phyloP scores from a whole-genome alignment of 352 stramenopile genomes.

The Pythium oligandrum region DNA sequence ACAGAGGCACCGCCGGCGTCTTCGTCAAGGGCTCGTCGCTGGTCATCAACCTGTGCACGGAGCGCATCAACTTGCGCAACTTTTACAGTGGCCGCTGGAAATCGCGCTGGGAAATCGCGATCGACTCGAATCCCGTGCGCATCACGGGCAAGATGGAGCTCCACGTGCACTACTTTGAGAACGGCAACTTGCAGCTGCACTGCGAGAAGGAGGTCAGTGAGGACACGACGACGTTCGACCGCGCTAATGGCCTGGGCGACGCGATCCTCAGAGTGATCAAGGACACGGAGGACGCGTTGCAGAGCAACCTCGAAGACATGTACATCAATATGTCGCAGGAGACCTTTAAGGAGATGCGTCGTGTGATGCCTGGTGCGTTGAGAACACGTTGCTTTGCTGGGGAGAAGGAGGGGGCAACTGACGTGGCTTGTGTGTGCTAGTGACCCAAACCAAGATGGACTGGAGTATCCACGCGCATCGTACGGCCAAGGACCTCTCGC shows the following conservation, averaged over 20 bases:
- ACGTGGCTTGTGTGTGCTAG: conserved; percentile 14
- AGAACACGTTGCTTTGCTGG: no score
- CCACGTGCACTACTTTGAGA: conserved; percentile 95
- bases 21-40: conserved; percentile 62
- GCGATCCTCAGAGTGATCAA: conserved; percentile 74
- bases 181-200: conserved; percentile 93
- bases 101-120: conserved; percentile 71
- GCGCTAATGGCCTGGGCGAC: conserved; percentile 43
- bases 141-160: conserved; percentile 70
- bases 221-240: conserved; percentile 40
- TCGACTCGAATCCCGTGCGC: conserved; percentile 38
- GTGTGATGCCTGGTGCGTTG: conserved; percentile 86
- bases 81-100: conserved; percentile 87
- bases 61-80: conserved; percentile 87
- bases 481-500: conserved; percentile 65
- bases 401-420: no score
- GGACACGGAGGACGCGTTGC: conserved; percentile 77
- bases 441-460: conserved; percentile 88
- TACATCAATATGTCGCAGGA: conserved; percentile 94
- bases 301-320: conserved; percentile 91
- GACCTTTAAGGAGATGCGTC: conserved; percentile 93
- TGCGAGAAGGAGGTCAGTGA: conserved; percentile 61
- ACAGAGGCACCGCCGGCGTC: conserved; percentile 72
- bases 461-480: conserved; percentile 83
- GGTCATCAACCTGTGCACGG: conserved; percentile 74